Conservation (phyloP, 164 flowering plant species). For the Liriodendron chinense region DNA sequence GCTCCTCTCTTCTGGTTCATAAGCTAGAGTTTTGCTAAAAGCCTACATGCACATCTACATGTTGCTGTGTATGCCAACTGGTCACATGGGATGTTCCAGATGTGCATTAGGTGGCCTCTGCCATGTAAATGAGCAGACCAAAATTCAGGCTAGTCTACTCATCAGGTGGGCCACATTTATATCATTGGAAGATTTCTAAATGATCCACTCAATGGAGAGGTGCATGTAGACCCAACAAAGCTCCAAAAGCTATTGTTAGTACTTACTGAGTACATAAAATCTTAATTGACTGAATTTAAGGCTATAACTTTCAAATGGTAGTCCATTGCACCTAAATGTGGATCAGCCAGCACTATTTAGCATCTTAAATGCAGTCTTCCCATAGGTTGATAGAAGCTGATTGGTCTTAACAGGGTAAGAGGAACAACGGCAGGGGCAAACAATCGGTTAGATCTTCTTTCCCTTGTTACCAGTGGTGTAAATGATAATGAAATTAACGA, state of each 20-base stretch:
- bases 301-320: no score
- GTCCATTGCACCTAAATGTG: no score
- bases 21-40: not conserved
- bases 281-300: no score
- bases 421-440: constrained; percentile 88
- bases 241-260: no score
- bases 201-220: no score
- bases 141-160: not conserved
- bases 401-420: constrained; percentile 54
- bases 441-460: constrained; percentile 82
- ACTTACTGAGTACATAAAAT: no score
- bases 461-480: constrained; percentile 89
- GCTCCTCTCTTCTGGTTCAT: not conserved
- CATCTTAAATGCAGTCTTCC: not conserved
- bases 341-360: not conserved
- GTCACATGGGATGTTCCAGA: not conserved
- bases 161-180: not conserved
- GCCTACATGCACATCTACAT: not conserved
- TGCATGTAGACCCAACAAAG: no score
- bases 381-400: not conserved
- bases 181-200: no score
- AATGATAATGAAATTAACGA: constrained; percentile 47
- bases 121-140: not conserved
- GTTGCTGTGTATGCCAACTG: not conserved
- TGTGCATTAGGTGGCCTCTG: not conserved